Percentiles rank a stretch among this genome's conserved stretches.
Evolutionary conservation across 1,284 basidiomycete species (phyloP).

Genomic region (Leucoagaricus sp.): DNA sequence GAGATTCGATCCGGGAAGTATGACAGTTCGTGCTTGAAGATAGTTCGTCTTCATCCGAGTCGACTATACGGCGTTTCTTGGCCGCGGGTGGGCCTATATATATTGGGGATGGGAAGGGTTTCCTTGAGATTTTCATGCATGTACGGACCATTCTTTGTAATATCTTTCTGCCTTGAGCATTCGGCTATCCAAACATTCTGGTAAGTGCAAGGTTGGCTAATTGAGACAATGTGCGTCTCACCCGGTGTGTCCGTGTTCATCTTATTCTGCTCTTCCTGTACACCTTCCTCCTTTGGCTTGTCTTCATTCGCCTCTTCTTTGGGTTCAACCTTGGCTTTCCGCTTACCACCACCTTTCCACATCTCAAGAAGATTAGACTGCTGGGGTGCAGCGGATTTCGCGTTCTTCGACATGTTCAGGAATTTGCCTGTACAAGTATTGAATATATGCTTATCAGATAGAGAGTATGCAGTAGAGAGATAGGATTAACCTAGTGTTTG

Average conservation of each 20-base stretch:
- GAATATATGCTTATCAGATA: not conserved
- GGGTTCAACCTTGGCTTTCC: conserved; percentile 28
- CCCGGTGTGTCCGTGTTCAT: conserved; percentile 6
- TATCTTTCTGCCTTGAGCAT: conserved; percentile 43
- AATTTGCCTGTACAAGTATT: conserved; percentile 45
- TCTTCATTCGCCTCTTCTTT: conserved; percentile 15
- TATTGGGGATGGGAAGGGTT: not conserved
- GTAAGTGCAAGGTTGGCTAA: conserved; percentile 2
- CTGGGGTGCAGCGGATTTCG: conserved; percentile 63
- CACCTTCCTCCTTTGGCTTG: not conserved
- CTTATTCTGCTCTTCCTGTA: conserved; percentile 25
- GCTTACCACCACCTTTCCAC: conserved; percentile 56
- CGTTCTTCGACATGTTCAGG: conserved; percentile 66
- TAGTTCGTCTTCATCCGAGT: conserved; percentile 63
- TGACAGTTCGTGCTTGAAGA: conserved; percentile 1
- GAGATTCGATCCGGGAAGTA: not conserved
- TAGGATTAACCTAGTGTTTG: conserved; percentile 59
- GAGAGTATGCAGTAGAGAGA: conserved; percentile 14
- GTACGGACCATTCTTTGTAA: conserved; percentile 22
- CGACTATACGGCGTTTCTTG: conserved; percentile 63
- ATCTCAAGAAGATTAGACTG: conserved; percentile 73
- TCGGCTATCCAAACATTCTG: conserved; percentile 26
- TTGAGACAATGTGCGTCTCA: not conserved
- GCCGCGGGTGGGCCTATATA: conserved; percentile 29
- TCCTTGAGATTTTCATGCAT: not conserved